These are phyloP conservation scores for Lactifluus pinguis DNA, from an alignment of 768 basidiomycete genomes.

Conservation along the genomic window DNA sequence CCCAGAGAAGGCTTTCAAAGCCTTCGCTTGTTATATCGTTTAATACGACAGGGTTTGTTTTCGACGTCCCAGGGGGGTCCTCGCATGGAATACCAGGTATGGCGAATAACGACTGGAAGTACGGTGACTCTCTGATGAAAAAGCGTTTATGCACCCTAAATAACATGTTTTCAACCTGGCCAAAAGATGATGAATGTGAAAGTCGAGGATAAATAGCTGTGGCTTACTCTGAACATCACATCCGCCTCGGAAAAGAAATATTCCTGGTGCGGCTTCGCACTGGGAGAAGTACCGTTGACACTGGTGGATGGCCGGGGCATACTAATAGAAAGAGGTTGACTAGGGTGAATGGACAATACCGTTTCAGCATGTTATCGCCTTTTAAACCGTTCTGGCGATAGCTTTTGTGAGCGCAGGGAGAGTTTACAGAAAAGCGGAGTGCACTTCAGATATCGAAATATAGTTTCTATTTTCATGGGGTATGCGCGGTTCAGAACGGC, in stretches of 20 bases:
- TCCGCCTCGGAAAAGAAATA: neutral
- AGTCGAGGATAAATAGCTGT: neutral
- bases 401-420: no score
- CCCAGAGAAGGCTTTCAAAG: conserved; percentile 25
- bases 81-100: conserved; percentile 17
- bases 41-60: conserved; percentile 25
- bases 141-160: conserved; percentile 56
- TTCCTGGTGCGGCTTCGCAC: neutral
- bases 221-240: neutral
- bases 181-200: neutral
- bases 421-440: neutral
- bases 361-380: neutral
- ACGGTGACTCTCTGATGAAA: conserved; percentile 50
- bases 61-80: conserved; percentile 23
- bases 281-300: no score
- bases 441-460: neutral
- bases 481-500: neutral
- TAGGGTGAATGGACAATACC: neutral
- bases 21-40: conserved; percentile 21
- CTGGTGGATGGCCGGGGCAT: neutral
- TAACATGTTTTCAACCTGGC: conserved; percentile 45
- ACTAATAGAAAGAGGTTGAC: neutral
- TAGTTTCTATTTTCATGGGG: neutral
- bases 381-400: conserved; percentile 1
- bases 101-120: conserved; percentile 29